These are phyloP conservation scores for Betula pendula DNA, from an alignment of 306 rosid genomes.

Conservation along the genomic window DNA sequence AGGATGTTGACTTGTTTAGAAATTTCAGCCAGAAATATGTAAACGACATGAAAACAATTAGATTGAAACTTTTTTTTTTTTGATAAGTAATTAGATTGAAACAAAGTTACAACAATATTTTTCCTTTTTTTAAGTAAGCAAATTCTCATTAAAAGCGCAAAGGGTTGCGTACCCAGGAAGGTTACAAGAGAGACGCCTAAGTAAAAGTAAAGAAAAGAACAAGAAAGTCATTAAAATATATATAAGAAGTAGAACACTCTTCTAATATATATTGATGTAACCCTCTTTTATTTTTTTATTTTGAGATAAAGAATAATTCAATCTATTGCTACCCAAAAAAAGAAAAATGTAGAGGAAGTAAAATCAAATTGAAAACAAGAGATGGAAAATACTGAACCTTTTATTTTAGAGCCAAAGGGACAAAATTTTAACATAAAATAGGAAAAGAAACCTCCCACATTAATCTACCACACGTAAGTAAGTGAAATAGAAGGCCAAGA, in stretches of 20 bases:
- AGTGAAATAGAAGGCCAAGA: neutral
- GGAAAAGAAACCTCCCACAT: neutral
- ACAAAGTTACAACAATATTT: neutral
- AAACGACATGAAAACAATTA: neutral
- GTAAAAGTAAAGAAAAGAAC: too few species aligned
- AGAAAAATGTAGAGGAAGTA: too few species aligned
- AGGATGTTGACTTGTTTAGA: too few species aligned
- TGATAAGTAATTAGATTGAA: too few species aligned
- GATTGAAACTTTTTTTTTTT: too few species aligned
- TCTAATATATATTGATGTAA: neutral
- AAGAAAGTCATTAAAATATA: too few species aligned
- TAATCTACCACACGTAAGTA: neutral
- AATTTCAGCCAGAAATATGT: neutral
- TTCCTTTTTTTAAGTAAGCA: too few species aligned
- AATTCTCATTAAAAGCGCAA: too few species aligned
- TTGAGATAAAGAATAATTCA: conserved; percentile 2
- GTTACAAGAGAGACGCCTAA: too few species aligned
- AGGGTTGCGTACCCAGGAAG: too few species aligned
- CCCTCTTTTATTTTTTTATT: neutral
- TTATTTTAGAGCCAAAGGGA: neutral
- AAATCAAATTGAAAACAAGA: neutral
- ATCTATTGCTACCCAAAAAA: too few species aligned
- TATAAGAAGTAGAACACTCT: neutral
- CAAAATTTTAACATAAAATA: neutral
- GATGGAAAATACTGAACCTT: neutral